Conservation (phyloP, 192 early-diverging fungal genomes). For the Podila clonocystis region DNA sequence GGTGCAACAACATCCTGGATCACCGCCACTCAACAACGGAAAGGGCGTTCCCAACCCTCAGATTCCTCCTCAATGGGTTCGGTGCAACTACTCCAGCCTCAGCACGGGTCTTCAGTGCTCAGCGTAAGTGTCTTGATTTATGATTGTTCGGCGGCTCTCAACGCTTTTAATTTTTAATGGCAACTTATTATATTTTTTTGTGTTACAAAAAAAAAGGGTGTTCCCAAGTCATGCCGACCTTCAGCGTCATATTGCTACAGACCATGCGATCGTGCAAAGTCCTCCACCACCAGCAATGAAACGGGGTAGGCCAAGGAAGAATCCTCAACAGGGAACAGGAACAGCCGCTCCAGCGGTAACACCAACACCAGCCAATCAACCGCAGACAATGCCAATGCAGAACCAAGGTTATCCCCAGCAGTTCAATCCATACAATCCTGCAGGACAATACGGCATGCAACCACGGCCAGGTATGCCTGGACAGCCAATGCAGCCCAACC, state of each 20-base stretch:
- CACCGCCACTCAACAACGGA: slow-evolving; percentile 17
- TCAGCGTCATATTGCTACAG: slow-evolving; percentile 37
- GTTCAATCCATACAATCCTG: slow-evolving; percentile 31
- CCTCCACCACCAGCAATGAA: slow-evolving; percentile 45
- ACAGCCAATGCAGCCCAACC: slow-evolving; percentile 21
- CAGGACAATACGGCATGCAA: slow-evolving; percentile 17
- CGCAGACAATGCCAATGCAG: background rate
- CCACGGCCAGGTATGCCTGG: slow-evolving; percentile 27
- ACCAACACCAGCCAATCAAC: background rate
- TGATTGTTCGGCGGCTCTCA: background rate
- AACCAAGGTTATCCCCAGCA: slow-evolving; percentile 7
- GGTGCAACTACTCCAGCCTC: slow-evolving; percentile 45
- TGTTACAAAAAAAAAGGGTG: slow-evolving; percentile 5
- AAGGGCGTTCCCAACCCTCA: slow-evolving; percentile 12
- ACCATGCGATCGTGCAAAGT: slow-evolving; percentile 34
- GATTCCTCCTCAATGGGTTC: slow-evolving; percentile 29
- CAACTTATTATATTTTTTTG: no score
- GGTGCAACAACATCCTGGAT: slow-evolving; percentile 24
- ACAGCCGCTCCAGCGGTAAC: background rate
- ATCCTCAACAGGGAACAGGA: slow-evolving; percentile 16
- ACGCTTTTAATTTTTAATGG: background rate
- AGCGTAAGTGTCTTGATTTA: slow-evolving; percentile 15
- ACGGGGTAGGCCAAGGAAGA: slow-evolving; percentile 43
- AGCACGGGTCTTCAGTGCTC: slow-evolving; percentile 41
- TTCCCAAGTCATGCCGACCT: slow-evolving; percentile 33